phyloP scores from a whole-genome alignment of 2,329 filamentous ascomycete genomes.

The Grosmannia clavigera region DNA sequence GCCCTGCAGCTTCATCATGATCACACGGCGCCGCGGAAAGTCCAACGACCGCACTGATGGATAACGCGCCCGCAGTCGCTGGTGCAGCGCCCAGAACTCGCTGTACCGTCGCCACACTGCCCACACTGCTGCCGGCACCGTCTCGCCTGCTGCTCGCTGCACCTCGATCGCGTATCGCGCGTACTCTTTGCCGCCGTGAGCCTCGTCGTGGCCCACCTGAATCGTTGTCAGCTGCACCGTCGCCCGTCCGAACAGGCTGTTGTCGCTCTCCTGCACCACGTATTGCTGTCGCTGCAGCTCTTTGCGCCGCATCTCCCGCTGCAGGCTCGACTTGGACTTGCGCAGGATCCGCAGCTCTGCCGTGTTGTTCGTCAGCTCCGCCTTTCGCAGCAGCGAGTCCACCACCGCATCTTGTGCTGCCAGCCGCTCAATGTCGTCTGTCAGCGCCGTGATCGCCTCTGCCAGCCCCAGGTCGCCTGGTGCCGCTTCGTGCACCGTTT shows the following conservation, averaged over 20 bases:
- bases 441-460: conserved; percentile 83
- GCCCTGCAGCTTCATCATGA: conserved; percentile 93
- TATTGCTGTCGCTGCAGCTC: conserved; percentile 96
- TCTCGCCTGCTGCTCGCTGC: conserved; percentile 76
- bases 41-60: conserved; percentile 80
- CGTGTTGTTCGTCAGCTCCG: conserved; percentile 92
- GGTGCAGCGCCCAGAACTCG: conserved; percentile 92
- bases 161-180: conserved; percentile 92
- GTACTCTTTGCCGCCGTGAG: conserved; percentile 51
- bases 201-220: conserved; percentile 55
- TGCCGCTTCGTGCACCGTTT: conserved; percentile 85
- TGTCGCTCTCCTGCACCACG: conserved; percentile 93
- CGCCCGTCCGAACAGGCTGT: conserved; percentile 86
- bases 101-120: conserved; percentile 85
- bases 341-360: conserved; percentile 82
- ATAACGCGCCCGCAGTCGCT: conserved; percentile 73
- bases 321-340: conserved; percentile 87
- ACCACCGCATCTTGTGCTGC: conserved; percentile 80
- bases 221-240: conserved; percentile 84
- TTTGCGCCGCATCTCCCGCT: conserved; percentile 84
- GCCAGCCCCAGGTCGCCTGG: conserved; percentile 87
- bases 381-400: conserved; percentile 83
- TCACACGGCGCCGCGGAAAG: conserved; percentile 80
- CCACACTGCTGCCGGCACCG: conserved; percentile 96
- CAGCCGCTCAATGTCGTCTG: conserved; percentile 80